These are phyloP conservation scores for Yamadazyma siamensis DNA, from an alignment of 1,139 yeast species.

Conservation along the genomic window DNA sequence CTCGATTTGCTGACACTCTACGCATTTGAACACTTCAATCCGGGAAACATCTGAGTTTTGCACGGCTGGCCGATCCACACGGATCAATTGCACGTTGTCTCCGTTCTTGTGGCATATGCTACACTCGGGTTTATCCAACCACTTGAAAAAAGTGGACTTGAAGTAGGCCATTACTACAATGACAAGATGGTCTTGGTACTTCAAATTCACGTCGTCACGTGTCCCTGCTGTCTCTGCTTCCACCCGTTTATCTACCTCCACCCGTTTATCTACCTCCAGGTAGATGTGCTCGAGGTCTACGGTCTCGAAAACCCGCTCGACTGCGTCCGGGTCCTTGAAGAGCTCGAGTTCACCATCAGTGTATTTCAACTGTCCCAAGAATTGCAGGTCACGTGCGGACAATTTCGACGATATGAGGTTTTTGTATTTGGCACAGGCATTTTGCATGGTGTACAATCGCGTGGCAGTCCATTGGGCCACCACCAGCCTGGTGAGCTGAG, in stretches of 20 bases:
- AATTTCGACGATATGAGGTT: no score
- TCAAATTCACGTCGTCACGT: conserved; percentile 4
- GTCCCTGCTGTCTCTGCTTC: no score
- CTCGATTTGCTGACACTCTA: conserved; percentile 39
- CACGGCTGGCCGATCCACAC: no score
- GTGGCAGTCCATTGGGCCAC: no score
- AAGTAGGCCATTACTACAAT: conserved; percentile 70
- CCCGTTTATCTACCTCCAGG: conserved; percentile 31
- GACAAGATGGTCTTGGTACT: conserved; percentile 67
- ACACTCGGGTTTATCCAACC: conserved; percentile 79
- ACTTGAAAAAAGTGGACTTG: conserved; percentile 72
- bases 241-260: conserved; percentile 2
- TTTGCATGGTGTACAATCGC: no score
- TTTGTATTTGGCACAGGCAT: no score
- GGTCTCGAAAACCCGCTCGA: conserved; percentile 27
- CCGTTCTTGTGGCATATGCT: conserved; percentile 39
- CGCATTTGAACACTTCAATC: conserved; percentile 64
- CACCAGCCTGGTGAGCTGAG: no score
- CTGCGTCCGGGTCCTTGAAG: conserved; percentile 9
- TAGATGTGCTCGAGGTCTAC: conserved; percentile 38
- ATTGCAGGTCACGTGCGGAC: no score
- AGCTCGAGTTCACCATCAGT: no score
- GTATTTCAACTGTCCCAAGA: no score
- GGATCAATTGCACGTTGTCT: conserved; percentile 16
- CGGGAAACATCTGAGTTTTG: no score